These are phyloP conservation scores for Fraxinus angustifolia DNA, from an alignment of 305 asterid species.

Conservation along the genomic window DNA sequence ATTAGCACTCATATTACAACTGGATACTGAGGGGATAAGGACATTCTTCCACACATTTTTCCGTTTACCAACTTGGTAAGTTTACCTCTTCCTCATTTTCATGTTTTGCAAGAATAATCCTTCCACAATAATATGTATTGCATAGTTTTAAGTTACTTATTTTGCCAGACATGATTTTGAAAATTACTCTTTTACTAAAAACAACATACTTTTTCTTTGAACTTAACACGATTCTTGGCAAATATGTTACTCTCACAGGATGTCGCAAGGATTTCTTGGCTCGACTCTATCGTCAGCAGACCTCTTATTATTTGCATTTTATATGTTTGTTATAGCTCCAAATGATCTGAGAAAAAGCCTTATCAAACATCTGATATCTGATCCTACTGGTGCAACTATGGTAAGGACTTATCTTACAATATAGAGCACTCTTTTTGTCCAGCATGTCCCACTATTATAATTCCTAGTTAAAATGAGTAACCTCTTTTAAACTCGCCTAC, in stretches of 20 bases:
- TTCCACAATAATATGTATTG: neutral
- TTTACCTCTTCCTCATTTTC: neutral
- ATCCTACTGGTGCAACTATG: constrained; percentile 90
- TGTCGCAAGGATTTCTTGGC: constrained; percentile 97
- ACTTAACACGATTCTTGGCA: neutral
- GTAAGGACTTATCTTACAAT: constrained; percentile 68
- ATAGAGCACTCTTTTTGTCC: constrained; percentile 22
- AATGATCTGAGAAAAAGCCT: constrained; percentile 84
- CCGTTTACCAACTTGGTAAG: constrained; percentile 80
- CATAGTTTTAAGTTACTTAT: neutral
- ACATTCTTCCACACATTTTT: constrained; percentile 83
- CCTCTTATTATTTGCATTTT: constrained; percentile 74
- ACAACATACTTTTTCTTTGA: neutral
- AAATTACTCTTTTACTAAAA: neutral
- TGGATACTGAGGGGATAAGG: constrained; percentile 81
- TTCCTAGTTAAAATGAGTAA: neutral
- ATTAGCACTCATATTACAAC: constrained; percentile 80
- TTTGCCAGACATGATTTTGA: neutral
- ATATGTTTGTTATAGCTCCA: constrained; percentile 90
- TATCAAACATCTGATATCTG: constrained; percentile 80
- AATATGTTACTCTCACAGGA: constrained; percentile 45
- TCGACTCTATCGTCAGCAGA: constrained; percentile 82
- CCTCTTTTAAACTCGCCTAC: neutral
- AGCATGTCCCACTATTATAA: neutral
- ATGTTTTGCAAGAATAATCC: constrained; percentile 16